Evolutionary conservation across 371 early-diverging fungal species (phyloP).

Genomic region (Coemansia sp.): DNA sequence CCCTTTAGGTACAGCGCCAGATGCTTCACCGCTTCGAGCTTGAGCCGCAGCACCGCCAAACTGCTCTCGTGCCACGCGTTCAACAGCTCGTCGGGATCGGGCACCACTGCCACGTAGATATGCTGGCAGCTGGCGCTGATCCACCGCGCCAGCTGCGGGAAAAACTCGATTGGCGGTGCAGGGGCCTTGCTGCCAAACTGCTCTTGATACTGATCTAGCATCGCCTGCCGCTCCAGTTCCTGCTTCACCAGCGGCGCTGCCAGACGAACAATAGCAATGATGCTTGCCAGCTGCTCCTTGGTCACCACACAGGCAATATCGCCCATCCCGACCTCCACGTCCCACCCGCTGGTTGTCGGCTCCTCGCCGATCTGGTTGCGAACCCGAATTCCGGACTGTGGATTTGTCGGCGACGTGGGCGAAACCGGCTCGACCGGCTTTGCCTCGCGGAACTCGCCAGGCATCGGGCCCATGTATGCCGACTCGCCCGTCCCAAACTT

Average conservation of each 20-base stretch:
- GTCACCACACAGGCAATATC: constrained; percentile 43
- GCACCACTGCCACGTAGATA: constrained; percentile 33
- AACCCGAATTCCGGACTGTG: constrained; percentile 4
- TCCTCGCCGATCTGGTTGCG: constrained; percentile 42
- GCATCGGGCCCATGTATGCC: constrained; percentile 51
- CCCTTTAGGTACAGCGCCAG: constrained; percentile 40
- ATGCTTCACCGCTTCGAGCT: constrained; percentile 43
- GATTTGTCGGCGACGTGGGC: background rate
- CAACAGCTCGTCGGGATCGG: constrained; percentile 16
- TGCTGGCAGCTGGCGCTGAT: constrained; percentile 32
- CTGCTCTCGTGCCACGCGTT: constrained; percentile 44
- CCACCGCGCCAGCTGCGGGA: constrained; percentile 42
- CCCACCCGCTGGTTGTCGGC: constrained; percentile 48
- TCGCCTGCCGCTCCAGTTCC: constrained; percentile 23
- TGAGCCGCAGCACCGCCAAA: constrained; percentile 42
- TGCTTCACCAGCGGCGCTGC: constrained; percentile 28
- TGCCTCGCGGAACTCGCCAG: constrained; percentile 51
- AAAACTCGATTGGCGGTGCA: background rate
- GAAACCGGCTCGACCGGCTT: constrained; percentile 7
- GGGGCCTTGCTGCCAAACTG: constrained; percentile 11
- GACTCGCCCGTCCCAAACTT: constrained; percentile 24
- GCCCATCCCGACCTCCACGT: constrained; percentile 33
- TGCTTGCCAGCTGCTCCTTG: constrained; percentile 23
- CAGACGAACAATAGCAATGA: constrained; percentile 17
- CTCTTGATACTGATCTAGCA: constrained; percentile 27